Base-by-base conservation (phyloP, 2,329 filamentous ascomycete genomes). In the Xylariomycetidae sp. region DNA sequence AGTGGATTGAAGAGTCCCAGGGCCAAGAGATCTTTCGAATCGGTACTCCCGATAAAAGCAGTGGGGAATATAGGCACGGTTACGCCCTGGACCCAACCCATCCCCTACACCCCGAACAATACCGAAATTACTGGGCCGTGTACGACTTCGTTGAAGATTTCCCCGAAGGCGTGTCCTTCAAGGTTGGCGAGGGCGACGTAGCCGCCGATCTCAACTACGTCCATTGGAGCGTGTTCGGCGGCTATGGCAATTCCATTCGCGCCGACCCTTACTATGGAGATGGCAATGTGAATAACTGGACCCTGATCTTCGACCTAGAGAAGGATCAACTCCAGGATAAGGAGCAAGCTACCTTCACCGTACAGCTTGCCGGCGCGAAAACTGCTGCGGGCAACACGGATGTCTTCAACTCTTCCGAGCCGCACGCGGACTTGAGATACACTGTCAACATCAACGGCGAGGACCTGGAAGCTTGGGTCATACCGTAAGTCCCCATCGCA, bases 151-250 rank as follows among this genome's bases (percentile, higher is more conserved):
- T 65, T 0, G 54, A 59, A 2, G 76, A 82, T 28, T 81, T 79
- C 44, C 75, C 76, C 0, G 43, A 68, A 0, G 76, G 77, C 4
- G 65, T 82, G 1, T 63, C 59, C 15, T 82, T 72, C 56, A 65
- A 67, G 10, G 67, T 82, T 2, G 75, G 76, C 8, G 54, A 67
- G 47, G 69, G 66, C 39, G 54, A 72, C 17, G 60, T 60, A n/a
- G 57, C 56, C 0, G 51, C 56, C 10, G 72, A 76, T 44, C 61
- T 77, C 38, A 82, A 81, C 53, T 79, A 79, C 35, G 70, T 80
- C 5, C 78, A 82, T 49, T 82, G 76, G 78, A 72, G 68, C 35
- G 73, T 76, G 4, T 80, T 77, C 44, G 75, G 76, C 1, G 70
- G 72, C 5, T 59, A 70, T 18, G 71, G 61, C 1, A 70, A 76